phyloP scores from a whole-genome alignment of 106 monocot genomes.

The Platanthera guangdongensis region DNA sequence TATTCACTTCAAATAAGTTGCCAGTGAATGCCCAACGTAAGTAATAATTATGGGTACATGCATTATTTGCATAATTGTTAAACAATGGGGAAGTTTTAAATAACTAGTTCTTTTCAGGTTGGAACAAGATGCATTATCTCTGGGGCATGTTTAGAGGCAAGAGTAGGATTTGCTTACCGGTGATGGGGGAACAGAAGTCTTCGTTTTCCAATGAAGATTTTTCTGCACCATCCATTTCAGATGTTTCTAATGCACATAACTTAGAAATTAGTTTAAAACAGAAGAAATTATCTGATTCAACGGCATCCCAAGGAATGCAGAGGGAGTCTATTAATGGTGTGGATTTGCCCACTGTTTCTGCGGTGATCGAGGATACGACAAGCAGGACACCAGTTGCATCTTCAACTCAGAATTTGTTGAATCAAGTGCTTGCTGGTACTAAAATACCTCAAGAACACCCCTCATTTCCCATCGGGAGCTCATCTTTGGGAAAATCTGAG shows the following conservation, averaged over 20 bases:
- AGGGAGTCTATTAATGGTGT: neutral
- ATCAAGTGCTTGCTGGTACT: neutral
- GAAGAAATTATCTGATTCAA: slow-evolving; percentile 9
- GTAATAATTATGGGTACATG: slow-evolving; percentile 1
- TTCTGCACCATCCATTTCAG: neutral
- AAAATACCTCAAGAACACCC: neutral
- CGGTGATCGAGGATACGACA: slow-evolving; percentile 1
- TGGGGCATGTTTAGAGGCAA: slow-evolving; percentile 68
- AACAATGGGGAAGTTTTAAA: neutral
- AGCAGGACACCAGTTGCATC: neutral
- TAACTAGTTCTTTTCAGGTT: slow-evolving; percentile 37
- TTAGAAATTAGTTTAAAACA: slow-evolving; percentile 3
- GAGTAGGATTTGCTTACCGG: slow-evolving; percentile 10
- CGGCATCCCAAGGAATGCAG: neutral
- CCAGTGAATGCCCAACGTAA: slow-evolving; percentile 64
- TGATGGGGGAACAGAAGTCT: slow-evolving; percentile 4
- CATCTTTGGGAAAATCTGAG: neutral
- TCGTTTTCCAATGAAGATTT: slow-evolving; percentile 11
- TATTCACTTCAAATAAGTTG: slow-evolving; percentile 65
- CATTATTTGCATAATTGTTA: neutral
- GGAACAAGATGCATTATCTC: slow-evolving; percentile 68
- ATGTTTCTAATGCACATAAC: slow-evolving; percentile 11
- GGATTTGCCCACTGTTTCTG: neutral
- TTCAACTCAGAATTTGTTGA: neutral
- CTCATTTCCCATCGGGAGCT: neutral